phyloP scores from a whole-genome alignment of 1,139 yeast species.

The Blastobotrys indianensis region DNA sequence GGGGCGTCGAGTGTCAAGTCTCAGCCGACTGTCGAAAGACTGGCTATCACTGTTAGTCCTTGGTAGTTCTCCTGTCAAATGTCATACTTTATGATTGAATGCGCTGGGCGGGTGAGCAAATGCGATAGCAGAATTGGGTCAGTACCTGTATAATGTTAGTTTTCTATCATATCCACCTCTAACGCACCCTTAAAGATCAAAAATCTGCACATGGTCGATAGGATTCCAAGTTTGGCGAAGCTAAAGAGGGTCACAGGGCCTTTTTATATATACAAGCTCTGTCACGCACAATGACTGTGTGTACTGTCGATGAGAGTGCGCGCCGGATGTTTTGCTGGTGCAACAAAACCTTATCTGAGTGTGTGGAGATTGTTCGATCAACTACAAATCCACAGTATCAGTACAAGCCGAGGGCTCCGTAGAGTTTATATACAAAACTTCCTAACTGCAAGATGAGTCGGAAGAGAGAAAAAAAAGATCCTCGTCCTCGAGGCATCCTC shows the following conservation, averaged over 20 bases:
- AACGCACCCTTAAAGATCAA: slow-evolving; percentile 47
- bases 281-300: too few species aligned
- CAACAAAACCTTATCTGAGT: too few species aligned
- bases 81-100: slow-evolving; percentile 73
- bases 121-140: slow-evolving; percentile 85
- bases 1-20: slow-evolving; percentile 83
- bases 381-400: too few species aligned
- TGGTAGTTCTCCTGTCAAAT: background rate
- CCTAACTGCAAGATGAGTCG: too few species aligned
- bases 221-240: slow-evolving; percentile 6
- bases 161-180: background rate
- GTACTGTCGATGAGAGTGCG: too few species aligned
- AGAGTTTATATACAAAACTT: too few species aligned
- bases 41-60: slow-evolving; percentile 39
- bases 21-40: slow-evolving; percentile 81
- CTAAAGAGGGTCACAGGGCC: background rate
- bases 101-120: slow-evolving; percentile 89
- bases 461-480: too few species aligned
- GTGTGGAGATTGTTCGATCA: too few species aligned
- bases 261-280: too few species aligned
- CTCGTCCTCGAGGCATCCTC: too few species aligned
- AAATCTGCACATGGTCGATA: slow-evolving; percentile 62
- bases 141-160: slow-evolving; percentile 37
- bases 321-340: too few species aligned
- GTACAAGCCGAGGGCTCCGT: too few species aligned